Evolutionary conservation across 192 early-diverging fungal genomes (phyloP), one percentile per base, ranked within the genome.

Genomic region (Rhizoclosmatium sp.): DNA sequence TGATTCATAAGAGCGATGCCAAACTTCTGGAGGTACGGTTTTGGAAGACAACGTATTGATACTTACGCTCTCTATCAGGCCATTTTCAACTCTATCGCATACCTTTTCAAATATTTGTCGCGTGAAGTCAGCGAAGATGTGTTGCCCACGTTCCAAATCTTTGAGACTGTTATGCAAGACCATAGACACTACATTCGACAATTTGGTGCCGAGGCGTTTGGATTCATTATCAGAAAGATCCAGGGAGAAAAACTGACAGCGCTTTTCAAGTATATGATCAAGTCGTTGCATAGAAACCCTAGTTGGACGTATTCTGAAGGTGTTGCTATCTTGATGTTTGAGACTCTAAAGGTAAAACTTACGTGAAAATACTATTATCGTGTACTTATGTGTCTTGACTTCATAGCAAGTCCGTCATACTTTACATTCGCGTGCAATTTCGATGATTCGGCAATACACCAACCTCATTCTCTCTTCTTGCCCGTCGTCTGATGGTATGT

Each of bases 171-270:
- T 19, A 86, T 99, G 10, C 89, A 92, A 64, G 86, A 91, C 68
- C 84, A 90, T 79, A 92, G 93, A 60, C 83, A 87, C 47, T 93
- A 93, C 84, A 91, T 96, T 40, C 92, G 95, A 54, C 88, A 91
- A 56, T 99, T 99, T 81, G 90, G 95, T 1, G 94, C 95, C 64
- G 95, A 99, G 83, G 88, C 96, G 0, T 94, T 97, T 89, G 92
- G 95, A 16, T 97, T 93, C 77, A 87, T 99, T 62, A 83, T 99
- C 62, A 89, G 96, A 40, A 96, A 95, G 82, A 87, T 92, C 12
- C 86, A 88, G 7, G 89, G 82, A 44, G 85, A 91, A 21, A 82
- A 87, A 31, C 84, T 95, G 66, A 85, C 86, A 41, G 72, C 80
- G 1, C 89, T 96, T 62, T 81, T 95, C 59, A 74, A 77, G 23